Conservation (phyloP, 2,329 filamentous ascomycete species). For the Fusarium liriodendri region DNA sequence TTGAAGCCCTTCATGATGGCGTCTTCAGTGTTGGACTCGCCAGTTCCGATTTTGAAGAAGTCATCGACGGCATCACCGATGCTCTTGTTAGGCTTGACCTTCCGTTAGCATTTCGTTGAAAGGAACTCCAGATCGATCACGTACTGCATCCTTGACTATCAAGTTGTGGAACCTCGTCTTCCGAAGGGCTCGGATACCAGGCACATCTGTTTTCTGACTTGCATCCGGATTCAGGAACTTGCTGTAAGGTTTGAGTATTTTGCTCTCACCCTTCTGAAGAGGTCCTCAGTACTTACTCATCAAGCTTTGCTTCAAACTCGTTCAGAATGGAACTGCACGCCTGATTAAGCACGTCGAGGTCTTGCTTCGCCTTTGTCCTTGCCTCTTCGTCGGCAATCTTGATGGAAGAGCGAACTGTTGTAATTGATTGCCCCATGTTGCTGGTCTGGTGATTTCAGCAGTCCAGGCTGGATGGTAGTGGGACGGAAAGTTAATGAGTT, state of each 20-base stretch:
- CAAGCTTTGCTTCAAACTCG: neutral
- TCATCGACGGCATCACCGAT: neutral
- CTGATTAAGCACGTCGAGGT: neutral
- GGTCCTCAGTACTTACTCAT: neutral
- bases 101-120: neutral
- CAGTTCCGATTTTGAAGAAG: neutral
- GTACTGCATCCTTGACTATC: neutral
- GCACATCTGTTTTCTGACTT: neutral
- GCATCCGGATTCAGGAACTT: neutral
- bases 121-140: neutral
- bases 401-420: neutral
- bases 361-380: neutral
- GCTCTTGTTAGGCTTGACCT: neutral
- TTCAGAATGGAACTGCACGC: neutral
- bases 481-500: neutral
- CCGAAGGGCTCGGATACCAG: neutral
- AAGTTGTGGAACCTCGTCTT: neutral
- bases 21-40: neutral
- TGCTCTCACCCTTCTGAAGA: rapidly evolving
- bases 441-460: neutral
- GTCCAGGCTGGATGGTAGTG: neutral
- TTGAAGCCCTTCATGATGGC: neutral
- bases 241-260: neutral
- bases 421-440: neutral
- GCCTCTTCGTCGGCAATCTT: neutral